Conservation (phyloP, 768 basidiomycete species). For the Suillus plorans region DNA sequence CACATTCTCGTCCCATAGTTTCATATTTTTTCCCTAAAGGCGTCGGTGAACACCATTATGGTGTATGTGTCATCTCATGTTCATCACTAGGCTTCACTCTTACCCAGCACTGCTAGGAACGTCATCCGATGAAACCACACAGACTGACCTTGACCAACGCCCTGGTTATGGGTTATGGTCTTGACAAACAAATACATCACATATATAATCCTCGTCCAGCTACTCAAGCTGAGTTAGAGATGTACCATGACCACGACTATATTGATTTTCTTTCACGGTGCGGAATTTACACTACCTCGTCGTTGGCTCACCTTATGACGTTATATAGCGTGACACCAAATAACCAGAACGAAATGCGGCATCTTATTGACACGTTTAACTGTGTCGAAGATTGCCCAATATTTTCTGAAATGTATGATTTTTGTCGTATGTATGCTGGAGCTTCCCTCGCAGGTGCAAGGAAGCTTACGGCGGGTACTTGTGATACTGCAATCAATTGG, state of each 20-base stretch:
- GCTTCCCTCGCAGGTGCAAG: constrained; percentile 89
- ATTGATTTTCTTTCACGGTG: constrained; percentile 93
- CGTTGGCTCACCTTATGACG: not conserved
- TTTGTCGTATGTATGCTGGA: constrained; percentile 92
- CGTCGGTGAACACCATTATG: constrained; percentile 95
- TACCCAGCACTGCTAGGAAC: constrained; percentile 58
- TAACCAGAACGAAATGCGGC: constrained; percentile 64
- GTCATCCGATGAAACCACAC: constrained; percentile 99
- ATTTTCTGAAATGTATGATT: constrained; percentile 92
- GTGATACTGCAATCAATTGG: constrained; percentile 99
- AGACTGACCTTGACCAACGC: constrained; percentile 94
- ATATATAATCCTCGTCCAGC: constrained; percentile 89
- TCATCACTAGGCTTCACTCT: constrained; percentile 1
- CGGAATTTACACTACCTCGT: constrained; percentile 20
- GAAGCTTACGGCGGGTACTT: constrained; percentile 78
- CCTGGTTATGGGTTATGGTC: constrained; percentile 91
- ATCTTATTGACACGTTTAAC: constrained; percentile 84
- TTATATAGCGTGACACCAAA: constrained; percentile 77
- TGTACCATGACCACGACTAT: constrained; percentile 94
- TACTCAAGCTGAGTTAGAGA: constrained; percentile 84
- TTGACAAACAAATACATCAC: constrained; percentile 92
- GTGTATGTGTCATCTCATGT: constrained; percentile 50
- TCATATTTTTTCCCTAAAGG: constrained; percentile 96
- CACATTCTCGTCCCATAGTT: constrained; percentile 67
- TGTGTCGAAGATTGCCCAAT: constrained; percentile 98